These are phyloP conservation scores for Fraxinus xanthoxyloides DNA, from an alignment of 305 asterid species.

Conservation along the genomic window DNA sequence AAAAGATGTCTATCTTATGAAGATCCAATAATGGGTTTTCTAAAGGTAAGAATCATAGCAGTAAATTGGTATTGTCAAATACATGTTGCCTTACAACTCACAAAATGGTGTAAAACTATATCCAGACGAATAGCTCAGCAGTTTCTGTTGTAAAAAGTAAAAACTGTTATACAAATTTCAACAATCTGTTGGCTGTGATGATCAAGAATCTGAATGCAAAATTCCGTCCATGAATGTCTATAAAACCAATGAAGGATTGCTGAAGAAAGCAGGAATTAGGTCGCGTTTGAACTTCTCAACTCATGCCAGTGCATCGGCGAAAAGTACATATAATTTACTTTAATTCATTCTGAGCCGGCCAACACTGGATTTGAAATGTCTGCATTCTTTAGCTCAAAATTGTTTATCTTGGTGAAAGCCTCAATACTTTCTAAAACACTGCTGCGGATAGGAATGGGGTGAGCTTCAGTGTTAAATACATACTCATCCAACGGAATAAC, in stretches of 20 bases:
- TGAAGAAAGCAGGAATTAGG: conserved; percentile 15
- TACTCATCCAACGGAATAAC: conserved; percentile 77
- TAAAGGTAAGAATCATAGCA: conserved; percentile 22
- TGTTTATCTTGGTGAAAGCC: conserved; percentile 10
- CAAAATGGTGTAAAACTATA: conserved; percentile 22
- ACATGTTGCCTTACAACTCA: conserved; percentile 10
- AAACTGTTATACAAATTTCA: conserved; percentile 11
- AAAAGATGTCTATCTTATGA: not conserved
- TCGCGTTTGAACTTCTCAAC: conserved; percentile 22
- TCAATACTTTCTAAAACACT: conserved; percentile 35
- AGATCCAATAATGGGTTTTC: conserved; percentile 15
- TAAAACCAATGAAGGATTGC: conserved; percentile 21
- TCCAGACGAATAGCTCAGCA: conserved; percentile 25
- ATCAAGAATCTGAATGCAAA: conserved; percentile 23
- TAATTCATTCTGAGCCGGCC: conserved; percentile 12
- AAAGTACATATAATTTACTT: conserved; percentile 14
- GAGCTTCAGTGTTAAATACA: conserved; percentile 95
- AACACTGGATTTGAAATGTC: conserved; percentile 8
- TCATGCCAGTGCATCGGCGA: conserved; percentile 9
- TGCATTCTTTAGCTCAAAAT: conserved; percentile 18
- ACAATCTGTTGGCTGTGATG: conserved; percentile 10
- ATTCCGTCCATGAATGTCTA: conserved; percentile 15
- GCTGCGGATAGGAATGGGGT: conserved; percentile 72
- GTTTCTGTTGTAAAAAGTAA: conserved; percentile 17
- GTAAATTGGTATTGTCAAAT: conserved; percentile 15